phyloP scores from a whole-genome alignment of 305 asterid genomes.

The Rubia balearica region DNA sequence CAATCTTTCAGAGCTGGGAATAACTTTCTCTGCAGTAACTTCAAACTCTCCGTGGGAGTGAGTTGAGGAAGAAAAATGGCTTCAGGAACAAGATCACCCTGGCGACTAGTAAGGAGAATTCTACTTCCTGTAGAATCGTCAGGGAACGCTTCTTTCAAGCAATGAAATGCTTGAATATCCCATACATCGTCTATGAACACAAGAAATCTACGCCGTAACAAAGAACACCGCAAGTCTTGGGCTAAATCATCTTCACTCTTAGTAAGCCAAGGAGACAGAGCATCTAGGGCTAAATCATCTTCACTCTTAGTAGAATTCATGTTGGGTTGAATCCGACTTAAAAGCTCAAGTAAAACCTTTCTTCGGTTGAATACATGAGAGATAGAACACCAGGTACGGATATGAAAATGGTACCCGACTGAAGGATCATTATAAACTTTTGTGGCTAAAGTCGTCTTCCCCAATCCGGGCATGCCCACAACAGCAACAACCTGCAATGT shows the following conservation, averaged over 20 bases:
- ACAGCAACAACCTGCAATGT: conserved; percentile 3
- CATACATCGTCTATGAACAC: background rate
- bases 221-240: background rate
- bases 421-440: conserved; percentile 4
- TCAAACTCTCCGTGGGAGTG: background rate
- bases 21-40: background rate
- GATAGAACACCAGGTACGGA: background rate
- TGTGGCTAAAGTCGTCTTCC: background rate
- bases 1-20: background rate
- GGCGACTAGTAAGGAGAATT: conserved; percentile 5
- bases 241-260: background rate
- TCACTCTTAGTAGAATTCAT: background rate
- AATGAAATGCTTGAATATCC: background rate
- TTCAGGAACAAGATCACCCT: background rate
- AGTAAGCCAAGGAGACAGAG: background rate
- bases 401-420: background rate
- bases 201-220: background rate
- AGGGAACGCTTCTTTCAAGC: background rate
- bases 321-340: background rate
- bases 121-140: conserved; percentile 6
- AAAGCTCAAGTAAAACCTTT: background rate
- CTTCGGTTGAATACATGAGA: background rate
- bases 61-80: background rate
- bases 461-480: conserved; percentile 1
- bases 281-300: no score